phyloP scores from a whole-genome alignment of 345 rosid genomes.

The Salix arbutifolia region DNA sequence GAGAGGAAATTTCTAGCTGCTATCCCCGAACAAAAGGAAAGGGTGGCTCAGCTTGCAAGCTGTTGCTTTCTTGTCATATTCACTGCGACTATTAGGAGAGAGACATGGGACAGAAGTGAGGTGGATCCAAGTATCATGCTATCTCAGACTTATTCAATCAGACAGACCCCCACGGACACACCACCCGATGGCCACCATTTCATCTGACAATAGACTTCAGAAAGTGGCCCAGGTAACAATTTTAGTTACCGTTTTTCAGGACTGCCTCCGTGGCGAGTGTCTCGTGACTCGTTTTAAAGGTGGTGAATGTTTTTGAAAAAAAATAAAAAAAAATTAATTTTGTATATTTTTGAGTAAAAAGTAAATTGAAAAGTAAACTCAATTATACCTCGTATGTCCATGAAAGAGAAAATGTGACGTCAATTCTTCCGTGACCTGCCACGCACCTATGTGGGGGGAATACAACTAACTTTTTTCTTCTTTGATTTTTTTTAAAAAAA shows the following conservation, averaged over 20 bases:
- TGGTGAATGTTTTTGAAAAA: too few relatives aligned
- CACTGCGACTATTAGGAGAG: background rate
- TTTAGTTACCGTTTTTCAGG: background rate
- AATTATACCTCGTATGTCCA: too few relatives aligned
- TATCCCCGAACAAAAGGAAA: too few relatives aligned
- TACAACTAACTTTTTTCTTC: too few relatives aligned
- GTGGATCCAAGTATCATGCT: constrained; percentile 29
- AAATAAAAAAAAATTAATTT: too few relatives aligned
- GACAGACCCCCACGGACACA: background rate
- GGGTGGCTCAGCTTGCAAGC: background rate
- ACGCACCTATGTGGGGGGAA: background rate
- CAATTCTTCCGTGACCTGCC: background rate
- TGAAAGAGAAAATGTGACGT: background rate
- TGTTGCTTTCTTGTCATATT: background rate
- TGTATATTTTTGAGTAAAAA: too few relatives aligned
- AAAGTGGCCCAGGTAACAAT: background rate
- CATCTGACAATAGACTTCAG: background rate
- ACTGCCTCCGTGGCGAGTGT: background rate
- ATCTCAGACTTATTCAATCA: background rate
- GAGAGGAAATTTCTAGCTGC: too few relatives aligned
- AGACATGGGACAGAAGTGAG: constrained; percentile 2
- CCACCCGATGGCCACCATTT: background rate
- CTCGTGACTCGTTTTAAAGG: background rate
- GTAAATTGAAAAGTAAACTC: too few relatives aligned
- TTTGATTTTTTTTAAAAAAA: too few relatives aligned